Evolutionary conservation across 164 flowering plant genomes (phyloP).

Genomic region (Berberis vulgaris): DNA sequence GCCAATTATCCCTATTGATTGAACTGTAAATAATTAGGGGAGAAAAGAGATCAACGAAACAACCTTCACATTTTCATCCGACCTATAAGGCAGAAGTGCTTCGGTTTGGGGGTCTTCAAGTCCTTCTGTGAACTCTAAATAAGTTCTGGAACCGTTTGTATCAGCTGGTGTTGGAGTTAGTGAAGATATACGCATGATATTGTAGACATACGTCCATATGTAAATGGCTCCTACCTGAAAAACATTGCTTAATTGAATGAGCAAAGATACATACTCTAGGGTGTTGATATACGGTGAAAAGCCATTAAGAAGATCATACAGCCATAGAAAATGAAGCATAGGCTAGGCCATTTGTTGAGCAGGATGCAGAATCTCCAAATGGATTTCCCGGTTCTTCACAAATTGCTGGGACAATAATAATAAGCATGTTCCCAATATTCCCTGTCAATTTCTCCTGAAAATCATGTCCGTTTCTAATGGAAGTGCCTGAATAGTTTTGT

Average conservation of each 20-base stretch:
- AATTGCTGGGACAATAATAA: slow-evolving; percentile 74
- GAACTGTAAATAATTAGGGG: slow-evolving; percentile 1
- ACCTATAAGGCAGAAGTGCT: slow-evolving; percentile 14
- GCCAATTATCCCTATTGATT: slow-evolving; percentile 7
- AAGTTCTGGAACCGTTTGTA: neutral
- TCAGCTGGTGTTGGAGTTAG: slow-evolving; percentile 4
- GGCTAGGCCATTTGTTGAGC: slow-evolving; percentile 31
- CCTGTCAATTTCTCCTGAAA: slow-evolving; percentile 31
- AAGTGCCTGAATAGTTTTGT: neutral
- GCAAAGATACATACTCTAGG: neutral
- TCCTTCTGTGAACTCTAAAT: neutral
- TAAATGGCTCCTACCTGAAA: slow-evolving; percentile 13
- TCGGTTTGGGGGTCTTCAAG: slow-evolving; percentile 11
- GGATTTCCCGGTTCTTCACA: slow-evolving; percentile 70
- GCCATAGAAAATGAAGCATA: slow-evolving; percentile 63
- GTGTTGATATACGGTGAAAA: neutral
- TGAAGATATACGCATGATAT: slow-evolving; percentile 40
- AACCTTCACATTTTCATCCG: neutral
- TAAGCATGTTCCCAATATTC: slow-evolving; percentile 62
- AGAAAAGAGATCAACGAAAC: neutral
- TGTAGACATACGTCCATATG: slow-evolving; percentile 64
- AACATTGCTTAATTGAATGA: slow-evolving; percentile 23
- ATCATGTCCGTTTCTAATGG: no score
- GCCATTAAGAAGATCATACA: slow-evolving; percentile 24
- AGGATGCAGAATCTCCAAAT: slow-evolving; percentile 50